phyloP scores from a whole-genome alignment of 2,329 filamentous ascomycete genomes.

The Colletotrichum tofieldiae region DNA sequence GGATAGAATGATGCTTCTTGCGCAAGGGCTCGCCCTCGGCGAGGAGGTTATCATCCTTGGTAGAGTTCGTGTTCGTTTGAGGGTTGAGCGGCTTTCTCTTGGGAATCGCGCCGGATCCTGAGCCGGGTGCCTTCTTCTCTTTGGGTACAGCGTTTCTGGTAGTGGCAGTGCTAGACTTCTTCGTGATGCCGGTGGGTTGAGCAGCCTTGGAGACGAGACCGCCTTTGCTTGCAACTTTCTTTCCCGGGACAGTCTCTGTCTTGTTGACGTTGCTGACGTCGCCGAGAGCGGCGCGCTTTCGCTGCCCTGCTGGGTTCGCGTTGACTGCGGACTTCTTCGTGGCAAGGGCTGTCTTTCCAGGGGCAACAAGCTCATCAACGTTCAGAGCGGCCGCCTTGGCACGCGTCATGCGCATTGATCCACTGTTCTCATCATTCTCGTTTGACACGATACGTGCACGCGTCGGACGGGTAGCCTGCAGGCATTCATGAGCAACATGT shows the following conservation, averaged over 20 bases:
- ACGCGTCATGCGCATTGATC: conserved; percentile 88
- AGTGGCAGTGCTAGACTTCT: conserved; percentile 72
- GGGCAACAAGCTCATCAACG: conserved; percentile 73
- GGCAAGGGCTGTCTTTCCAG: conserved; percentile 77
- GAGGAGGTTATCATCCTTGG: conserved; percentile 73
- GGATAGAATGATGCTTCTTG: conserved; percentile 72
- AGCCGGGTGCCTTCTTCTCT: conserved; percentile 80
- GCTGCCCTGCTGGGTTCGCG: conserved; percentile 62
- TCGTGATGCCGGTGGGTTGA: conserved; percentile 87
- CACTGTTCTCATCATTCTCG: conserved; percentile 94
- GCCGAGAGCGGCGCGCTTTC: conserved; percentile 88
- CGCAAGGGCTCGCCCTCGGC: conserved; percentile 79
- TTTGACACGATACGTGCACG: conserved; percentile 83
- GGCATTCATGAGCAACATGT: conserved; percentile 47
- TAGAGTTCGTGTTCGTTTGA: conserved; percentile 78
- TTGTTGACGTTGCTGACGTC: conserved; percentile 98
- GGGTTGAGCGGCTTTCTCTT: conserved; percentile 69
- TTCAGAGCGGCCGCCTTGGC: conserved; percentile 88
- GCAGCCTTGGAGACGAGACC: conserved; percentile 85
- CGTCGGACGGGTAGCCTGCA: conserved; percentile 75
- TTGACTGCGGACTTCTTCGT: conserved; percentile 76
- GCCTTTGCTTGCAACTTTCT: conserved; percentile 79
- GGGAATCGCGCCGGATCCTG: conserved; percentile 78
- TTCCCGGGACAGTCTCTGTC: conserved; percentile 78
- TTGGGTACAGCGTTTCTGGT: conserved; percentile 78